Conservation (phyloP, 2,329 filamentous ascomycete genomes). For the Daldinia eschscholtzii region DNA sequence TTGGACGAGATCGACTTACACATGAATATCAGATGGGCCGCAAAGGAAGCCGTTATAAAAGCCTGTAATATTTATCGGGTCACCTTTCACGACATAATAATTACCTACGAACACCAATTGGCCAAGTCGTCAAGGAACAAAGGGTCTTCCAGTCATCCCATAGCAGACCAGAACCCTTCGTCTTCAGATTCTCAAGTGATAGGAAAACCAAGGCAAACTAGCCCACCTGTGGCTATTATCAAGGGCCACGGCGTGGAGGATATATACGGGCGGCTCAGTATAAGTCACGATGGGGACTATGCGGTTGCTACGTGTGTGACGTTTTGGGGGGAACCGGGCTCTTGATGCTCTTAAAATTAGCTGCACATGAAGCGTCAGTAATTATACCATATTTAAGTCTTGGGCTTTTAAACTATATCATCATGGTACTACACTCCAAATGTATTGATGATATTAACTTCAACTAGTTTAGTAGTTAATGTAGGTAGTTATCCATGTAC, state of each 20-base stretch:
- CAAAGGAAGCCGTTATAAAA: constrained; percentile 82
- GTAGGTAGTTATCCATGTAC: too few relatives aligned
- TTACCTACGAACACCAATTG: constrained; percentile 46
- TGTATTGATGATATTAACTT: background rate
- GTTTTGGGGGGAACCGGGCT: constrained; percentile 12
- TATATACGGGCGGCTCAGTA: constrained; percentile 77
- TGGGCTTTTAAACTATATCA: too few relatives aligned
- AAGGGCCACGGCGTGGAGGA: constrained; percentile 50
- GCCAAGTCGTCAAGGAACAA: background rate
- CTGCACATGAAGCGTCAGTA: too few relatives aligned
- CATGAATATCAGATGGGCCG: constrained; percentile 67
- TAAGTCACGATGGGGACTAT: constrained; percentile 89
- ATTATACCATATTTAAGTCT: too few relatives aligned
- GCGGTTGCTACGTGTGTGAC: constrained; percentile 78
- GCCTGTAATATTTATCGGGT: constrained; percentile 72
- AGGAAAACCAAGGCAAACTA: constrained; percentile 38
- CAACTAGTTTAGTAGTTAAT: too few relatives aligned
- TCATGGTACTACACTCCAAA: background rate
- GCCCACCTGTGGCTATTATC: constrained; percentile 62
- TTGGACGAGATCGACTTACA: constrained; percentile 4
- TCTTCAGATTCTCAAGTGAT: background rate
- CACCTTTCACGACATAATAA: constrained; percentile 71
- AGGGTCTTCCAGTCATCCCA: background rate
- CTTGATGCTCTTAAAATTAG: background rate
- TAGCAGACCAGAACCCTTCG: background rate